phyloP scores from a whole-genome alignment of 2,329 filamentous ascomycete species.

The Beauveria pseudobassiana region DNA sequence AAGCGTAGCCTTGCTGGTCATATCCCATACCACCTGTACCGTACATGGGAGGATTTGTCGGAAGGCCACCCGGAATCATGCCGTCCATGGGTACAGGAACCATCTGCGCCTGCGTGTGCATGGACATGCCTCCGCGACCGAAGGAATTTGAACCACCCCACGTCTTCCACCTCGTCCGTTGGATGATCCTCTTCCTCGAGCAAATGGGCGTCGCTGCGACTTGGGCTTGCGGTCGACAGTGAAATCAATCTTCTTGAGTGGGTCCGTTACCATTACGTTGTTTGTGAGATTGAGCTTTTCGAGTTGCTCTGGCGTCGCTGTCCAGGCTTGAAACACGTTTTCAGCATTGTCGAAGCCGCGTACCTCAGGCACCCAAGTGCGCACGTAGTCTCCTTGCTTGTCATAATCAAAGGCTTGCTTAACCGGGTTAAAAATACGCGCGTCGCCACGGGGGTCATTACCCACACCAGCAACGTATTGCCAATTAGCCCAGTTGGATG shows the following conservation, averaged over 20 bases:
- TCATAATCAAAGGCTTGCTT: slow-evolving; percentile 78
- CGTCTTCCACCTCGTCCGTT: slow-evolving; percentile 10
- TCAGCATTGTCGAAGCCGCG: slow-evolving; percentile 42
- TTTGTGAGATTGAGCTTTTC: slow-evolving; percentile 47
- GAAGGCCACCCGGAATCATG: not conserved
- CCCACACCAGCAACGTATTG: slow-evolving; percentile 75
- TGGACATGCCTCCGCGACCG: slow-evolving; percentile 3
- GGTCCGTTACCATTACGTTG: slow-evolving; percentile 58
- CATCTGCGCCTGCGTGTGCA: not conserved
- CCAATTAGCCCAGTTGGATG: slow-evolving; percentile 77
- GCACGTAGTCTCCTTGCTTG: slow-evolving; percentile 58
- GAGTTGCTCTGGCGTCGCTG: slow-evolving; percentile 51
- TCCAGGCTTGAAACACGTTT: slow-evolving; percentile 65
- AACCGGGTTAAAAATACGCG: slow-evolving; percentile 72
- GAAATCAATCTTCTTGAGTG: slow-evolving; percentile 59
- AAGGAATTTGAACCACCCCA: slow-evolving; percentile 15
- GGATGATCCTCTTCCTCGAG: slow-evolving; percentile 17
- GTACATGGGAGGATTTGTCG: slow-evolving; percentile 5
- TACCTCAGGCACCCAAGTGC: slow-evolving; percentile 66
- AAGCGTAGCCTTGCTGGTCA: slow-evolving; percentile 1
- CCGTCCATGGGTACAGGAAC: not conserved
- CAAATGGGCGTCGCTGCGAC: slow-evolving; percentile 17
- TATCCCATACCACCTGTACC: not conserved
- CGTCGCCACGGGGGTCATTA: slow-evolving; percentile 66
- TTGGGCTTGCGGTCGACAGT: slow-evolving; percentile 44